Percentiles rank a stretch among this genome's conserved stretches.
Conservation (phyloP, 73 alveolate genomes). For the Stentor coeruleus region DNA sequence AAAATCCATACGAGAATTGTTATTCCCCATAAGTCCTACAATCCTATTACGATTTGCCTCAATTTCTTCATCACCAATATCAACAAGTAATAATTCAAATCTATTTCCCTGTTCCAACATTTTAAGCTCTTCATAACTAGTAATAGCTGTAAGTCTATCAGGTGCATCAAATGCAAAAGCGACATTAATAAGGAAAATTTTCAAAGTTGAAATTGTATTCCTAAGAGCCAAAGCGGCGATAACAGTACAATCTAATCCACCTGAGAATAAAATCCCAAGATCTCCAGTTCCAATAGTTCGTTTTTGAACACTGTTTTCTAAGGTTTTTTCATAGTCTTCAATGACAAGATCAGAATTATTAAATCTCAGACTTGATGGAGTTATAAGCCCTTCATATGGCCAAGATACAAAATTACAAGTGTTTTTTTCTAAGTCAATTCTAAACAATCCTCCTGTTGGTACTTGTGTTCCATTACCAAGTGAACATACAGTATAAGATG, state of each 20-base stretch:
- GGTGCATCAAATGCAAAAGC: constrained; percentile 76
- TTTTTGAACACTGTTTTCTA: constrained; percentile 38
- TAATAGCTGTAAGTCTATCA: constrained; percentile 71
- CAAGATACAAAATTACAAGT: background rate
- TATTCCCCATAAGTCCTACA: constrained; percentile 55
- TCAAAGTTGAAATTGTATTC: constrained; percentile 30
- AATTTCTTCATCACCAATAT: constrained; percentile 44
- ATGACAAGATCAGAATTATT: constrained; percentile 27
- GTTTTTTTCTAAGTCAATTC: background rate
- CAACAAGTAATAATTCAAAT: constrained; percentile 55
- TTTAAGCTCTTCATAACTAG: constrained; percentile 60
- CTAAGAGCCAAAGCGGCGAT: constrained; percentile 46
- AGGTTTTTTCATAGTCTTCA: constrained; percentile 37
- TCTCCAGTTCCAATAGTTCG: constrained; percentile 37
- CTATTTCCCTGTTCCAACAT: constrained; percentile 50
- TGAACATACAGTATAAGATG: constrained; percentile 24
- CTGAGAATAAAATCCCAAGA: constrained; percentile 77
- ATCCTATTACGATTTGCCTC: constrained; percentile 47
- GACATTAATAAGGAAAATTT: constrained; percentile 69
- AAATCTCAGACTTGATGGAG: constrained; percentile 23
- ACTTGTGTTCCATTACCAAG: constrained; percentile 28
- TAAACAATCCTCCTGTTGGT: constrained; percentile 49
- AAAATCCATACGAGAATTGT: constrained; percentile 85
- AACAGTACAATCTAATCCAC: constrained; percentile 86
- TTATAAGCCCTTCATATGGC: constrained; percentile 15